These are phyloP conservation scores for Blumeria graminis DNA, from an alignment of 2,329 filamentous ascomycete genomes.

Conservation along the genomic window DNA sequence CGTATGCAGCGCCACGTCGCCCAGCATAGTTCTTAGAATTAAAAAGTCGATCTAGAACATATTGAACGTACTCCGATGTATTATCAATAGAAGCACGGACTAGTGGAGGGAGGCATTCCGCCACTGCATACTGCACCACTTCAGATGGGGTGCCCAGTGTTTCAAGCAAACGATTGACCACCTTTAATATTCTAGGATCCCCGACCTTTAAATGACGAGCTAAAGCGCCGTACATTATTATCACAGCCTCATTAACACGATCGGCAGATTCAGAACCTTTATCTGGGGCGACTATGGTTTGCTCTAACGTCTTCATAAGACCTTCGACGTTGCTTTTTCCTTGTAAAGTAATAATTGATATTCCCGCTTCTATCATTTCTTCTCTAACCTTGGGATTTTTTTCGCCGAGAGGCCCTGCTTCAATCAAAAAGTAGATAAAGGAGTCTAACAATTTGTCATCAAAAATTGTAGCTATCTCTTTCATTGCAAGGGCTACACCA, in stretches of 20 bases:
- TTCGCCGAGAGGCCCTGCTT: conserved; percentile 70
- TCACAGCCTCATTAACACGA: conserved; percentile 85
- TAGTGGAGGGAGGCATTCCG: conserved; percentile 80
- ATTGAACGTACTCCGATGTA: conserved; percentile 54
- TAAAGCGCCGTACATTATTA: conserved; percentile 88
- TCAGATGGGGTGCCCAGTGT: conserved; percentile 90
- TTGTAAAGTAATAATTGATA: conserved; percentile 53
- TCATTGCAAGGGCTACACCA: conserved; percentile 71
- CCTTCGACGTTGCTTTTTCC: conserved; percentile 66
- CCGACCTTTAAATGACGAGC: conserved; percentile 66
- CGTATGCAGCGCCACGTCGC: conserved; percentile 82
- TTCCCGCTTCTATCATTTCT: conserved; percentile 83
- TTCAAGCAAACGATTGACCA: conserved; percentile 63
- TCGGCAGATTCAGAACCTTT: conserved; percentile 63
- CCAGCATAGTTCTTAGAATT: conserved; percentile 79
- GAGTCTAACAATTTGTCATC: conserved; percentile 43
- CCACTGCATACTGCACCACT: conserved; percentile 87
- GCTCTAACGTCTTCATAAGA: conserved; percentile 80
- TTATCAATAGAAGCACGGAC: conserved; percentile 59
- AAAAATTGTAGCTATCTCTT: conserved; percentile 51
- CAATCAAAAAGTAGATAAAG: conserved; percentile 69
- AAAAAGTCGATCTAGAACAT: conserved; percentile 61
- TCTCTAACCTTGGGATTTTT: conserved; percentile 50
- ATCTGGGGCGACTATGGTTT: conserved; percentile 63
- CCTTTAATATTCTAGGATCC: conserved; percentile 69